Base-by-base conservation (phyloP, 805 yeast species). In the Wickerhamiella siamensis region DNA sequence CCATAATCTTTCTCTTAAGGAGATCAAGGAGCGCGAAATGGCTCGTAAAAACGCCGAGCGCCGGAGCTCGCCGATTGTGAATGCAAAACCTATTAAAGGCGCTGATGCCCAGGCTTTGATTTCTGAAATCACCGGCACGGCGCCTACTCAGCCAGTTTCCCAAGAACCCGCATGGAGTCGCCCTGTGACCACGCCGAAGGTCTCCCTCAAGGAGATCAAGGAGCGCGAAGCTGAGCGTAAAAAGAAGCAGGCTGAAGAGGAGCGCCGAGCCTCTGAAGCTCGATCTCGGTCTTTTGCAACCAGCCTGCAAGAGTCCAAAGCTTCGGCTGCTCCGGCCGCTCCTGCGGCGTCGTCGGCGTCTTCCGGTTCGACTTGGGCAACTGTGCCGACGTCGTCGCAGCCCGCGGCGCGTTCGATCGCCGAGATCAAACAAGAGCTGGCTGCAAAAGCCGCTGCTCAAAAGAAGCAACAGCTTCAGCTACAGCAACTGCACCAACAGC, bases 351-450 rank as follows among this genome's bases (percentile, higher is more conserved):
- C 24, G 5, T 33, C 35, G 15, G 27, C 33, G 54, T 52, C 51
- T 18, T 41, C 46, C 21, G 26, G 24, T 17, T 39, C 44, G 35
- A 46, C 40, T 16, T 48, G 51, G 48, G 42, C 51, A 22, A 37
- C 45, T 33, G 27, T 49, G 16, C 42, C 57, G 3, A 47, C 41
- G 3, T n/a, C 37, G 17, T 9, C 35, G 10, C 15, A 51, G 4
- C 46, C 46, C 3, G 55, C 58, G 6, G 54, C 52, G 37, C 58
- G 58, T 43, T 51, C 65, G 1, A 46, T 63, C 20, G 57, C 59
- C 10, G 61, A 63, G 40, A 62, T 63, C 40, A 65, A 62, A 48
- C 52, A 47, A 40, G 69, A 64, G 46, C 45, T 36, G 42, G 29
- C 29, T 8, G 29, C 29, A 6, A 24, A 24, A 12, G 6, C 29